Evolutionary conservation across 208 protist species (phyloP).

Genomic region (Trypanosomatidae sp.): DNA sequence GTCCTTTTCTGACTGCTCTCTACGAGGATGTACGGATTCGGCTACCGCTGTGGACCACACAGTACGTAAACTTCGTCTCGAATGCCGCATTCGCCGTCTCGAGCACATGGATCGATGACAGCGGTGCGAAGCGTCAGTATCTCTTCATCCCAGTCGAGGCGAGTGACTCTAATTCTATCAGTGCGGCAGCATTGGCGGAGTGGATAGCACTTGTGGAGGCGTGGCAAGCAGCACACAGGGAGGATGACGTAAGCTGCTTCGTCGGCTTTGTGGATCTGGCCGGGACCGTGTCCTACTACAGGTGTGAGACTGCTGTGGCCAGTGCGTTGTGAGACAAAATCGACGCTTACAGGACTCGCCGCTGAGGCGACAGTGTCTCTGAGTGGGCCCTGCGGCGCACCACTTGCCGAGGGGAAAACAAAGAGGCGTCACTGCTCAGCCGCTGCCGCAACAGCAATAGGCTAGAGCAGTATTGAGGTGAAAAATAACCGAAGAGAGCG

Average conservation of each 20-base stretch:
- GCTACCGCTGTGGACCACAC: conserved; percentile 44
- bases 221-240: not conserved
- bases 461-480: not conserved
- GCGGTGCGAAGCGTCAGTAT: not conserved
- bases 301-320: conserved; percentile 21
- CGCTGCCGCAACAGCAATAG: not conserved
- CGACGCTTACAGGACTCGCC: not conserved
- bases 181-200: not conserved
- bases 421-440: not conserved
- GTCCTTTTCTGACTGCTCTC: conserved; percentile 17
- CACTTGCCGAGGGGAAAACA: not conserved
- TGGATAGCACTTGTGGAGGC: conserved; percentile 5
- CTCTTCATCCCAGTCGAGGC: conserved; percentile 44
- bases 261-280: conserved; percentile 59
- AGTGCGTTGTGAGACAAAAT: not conserved
- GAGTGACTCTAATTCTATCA: not conserved
- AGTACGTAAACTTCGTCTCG: not conserved
- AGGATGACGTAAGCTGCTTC: conserved; percentile 20
- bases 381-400: too few species aligned
- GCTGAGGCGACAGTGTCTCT: not conserved
- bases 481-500: not conserved
- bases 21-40: conserved; percentile 37
- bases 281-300: conserved; percentile 60
- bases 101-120: conserved; percentile 13
- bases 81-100: conserved; percentile 7